Conservation (phyloP, 2,329 filamentous ascomycete species). For the Apiospora pterosperma region DNA sequence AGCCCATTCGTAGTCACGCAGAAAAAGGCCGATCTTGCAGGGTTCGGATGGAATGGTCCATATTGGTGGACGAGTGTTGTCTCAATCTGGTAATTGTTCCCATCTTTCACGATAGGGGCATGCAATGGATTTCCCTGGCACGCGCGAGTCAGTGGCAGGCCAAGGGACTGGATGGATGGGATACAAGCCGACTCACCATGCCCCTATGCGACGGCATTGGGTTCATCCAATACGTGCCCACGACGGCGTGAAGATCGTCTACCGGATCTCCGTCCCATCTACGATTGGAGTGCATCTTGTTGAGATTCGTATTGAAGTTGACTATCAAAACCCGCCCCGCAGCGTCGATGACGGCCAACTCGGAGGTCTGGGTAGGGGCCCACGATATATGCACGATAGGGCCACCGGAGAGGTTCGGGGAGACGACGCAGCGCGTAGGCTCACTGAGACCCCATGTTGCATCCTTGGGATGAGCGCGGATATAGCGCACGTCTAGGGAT, state of each 20-base stretch:
- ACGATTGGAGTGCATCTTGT: constrained; percentile 62
- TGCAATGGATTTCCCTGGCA: constrained; percentile 45
- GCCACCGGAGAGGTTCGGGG: constrained; percentile 60
- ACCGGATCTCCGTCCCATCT: constrained; percentile 64
- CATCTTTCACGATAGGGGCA: constrained; percentile 62
- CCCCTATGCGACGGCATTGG: constrained; percentile 43
- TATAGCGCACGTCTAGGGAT: constrained; percentile 67
- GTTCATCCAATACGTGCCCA: constrained; percentile 85
- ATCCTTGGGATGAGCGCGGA: constrained; percentile 65
- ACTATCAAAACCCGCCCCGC: constrained; percentile 75
- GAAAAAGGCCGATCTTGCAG: constrained; percentile 69
- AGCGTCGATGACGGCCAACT: constrained; percentile 80
- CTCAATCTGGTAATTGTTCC: constrained; percentile 65
- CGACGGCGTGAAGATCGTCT: constrained; percentile 73
- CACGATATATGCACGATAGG: constrained; percentile 79
- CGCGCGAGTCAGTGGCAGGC: constrained; percentile 7
- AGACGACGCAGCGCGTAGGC: constrained; percentile 59
- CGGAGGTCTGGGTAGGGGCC: constrained; percentile 68
- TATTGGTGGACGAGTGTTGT: constrained; percentile 26
- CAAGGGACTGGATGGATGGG: constrained; percentile 20
- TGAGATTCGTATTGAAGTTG: constrained; percentile 67
- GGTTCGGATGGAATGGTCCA: constrained; percentile 70
- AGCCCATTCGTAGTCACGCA: constrained; percentile 72
- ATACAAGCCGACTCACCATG: constrained; percentile 15
- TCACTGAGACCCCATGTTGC: constrained; percentile 75